A percentile compares a stretch with the other conserved stretches of the same genome.
Evolutionary conservation across 225 moss, liverwort and hornwort genomes (phyloP).

Genomic region (Thuidium tamariscinum): DNA sequence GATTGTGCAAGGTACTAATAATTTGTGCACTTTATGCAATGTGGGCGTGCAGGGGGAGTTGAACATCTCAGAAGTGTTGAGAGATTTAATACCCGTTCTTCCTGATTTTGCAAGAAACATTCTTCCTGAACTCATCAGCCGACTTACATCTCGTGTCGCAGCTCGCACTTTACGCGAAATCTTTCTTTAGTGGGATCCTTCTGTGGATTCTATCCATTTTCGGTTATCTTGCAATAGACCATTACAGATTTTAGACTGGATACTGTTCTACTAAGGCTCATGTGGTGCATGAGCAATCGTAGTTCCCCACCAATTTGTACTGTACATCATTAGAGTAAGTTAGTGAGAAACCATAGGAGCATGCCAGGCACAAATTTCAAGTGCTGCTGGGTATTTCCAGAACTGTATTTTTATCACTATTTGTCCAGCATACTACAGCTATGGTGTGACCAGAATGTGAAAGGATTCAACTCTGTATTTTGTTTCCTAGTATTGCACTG

Average conservation of each 20-base stretch:
- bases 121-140: slow-evolving; percentile 67
- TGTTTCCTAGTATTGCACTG: not conserved
- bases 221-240: not conserved
- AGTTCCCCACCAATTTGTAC: slow-evolving; percentile 12
- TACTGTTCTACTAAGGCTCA: not conserved
- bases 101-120: slow-evolving; percentile 65
- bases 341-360: not conserved
- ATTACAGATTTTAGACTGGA: not conserved
- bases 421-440: not conserved
- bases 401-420: slow-evolving; percentile 14
- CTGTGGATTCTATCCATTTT: not conserved
- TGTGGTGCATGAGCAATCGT: not conserved
- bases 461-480: not conserved
- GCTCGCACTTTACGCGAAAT: slow-evolving; percentile 84
- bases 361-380: not conserved
- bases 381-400: slow-evolving; percentile 6
- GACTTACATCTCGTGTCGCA: slow-evolving; percentile 74
- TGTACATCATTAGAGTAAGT: not conserved
- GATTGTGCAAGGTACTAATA: not conserved
- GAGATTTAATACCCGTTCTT: slow-evolving; percentile 74
- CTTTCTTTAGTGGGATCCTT: slow-evolving; percentile 12
- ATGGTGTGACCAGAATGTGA: not conserved
- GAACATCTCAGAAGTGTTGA: slow-evolving; percentile 38
- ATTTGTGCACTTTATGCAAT: not conserved
- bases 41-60: slow-evolving; percentile 33